These are phyloP conservation scores for Flaveria robusta DNA, from an alignment of 129 eudicot species.

Conservation along the genomic window DNA sequence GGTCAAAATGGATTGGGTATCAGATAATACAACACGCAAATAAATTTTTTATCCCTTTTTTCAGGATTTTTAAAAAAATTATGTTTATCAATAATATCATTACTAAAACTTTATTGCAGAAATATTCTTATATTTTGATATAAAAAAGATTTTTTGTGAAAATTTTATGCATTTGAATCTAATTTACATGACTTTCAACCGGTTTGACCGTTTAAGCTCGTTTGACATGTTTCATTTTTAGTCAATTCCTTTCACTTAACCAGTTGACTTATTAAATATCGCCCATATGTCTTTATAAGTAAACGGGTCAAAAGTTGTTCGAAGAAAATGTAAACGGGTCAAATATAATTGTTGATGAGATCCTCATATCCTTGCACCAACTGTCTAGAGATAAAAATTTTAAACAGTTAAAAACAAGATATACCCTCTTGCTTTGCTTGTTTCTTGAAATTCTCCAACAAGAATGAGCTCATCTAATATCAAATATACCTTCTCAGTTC, in stretches of 20 bases:
- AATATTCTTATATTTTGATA: no score
- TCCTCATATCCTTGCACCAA: not conserved
- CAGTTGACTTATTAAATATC: not conserved
- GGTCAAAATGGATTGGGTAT: not conserved
- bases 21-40: not conserved
- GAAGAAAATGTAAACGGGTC: not conserved
- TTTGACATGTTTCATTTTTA: not conserved
- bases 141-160: no score
- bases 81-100: not conserved
- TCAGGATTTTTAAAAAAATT: not conserved
- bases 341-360: not conserved
- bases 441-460: no score
- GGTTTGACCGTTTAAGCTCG: not conserved
- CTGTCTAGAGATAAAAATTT: not conserved
- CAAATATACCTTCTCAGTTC: no score
- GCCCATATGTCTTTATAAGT: not conserved
- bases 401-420: not conserved
- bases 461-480: no score
- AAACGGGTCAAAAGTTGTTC: no score
- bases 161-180: not conserved
- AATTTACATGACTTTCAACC: not conserved
- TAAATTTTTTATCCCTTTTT: not conserved
- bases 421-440: conserved; percentile 80
- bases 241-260: not conserved
- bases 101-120: not conserved